Evolutionary conservation across 805 yeast species (phyloP).

Genomic region (Schwanniomyces sp.): DNA sequence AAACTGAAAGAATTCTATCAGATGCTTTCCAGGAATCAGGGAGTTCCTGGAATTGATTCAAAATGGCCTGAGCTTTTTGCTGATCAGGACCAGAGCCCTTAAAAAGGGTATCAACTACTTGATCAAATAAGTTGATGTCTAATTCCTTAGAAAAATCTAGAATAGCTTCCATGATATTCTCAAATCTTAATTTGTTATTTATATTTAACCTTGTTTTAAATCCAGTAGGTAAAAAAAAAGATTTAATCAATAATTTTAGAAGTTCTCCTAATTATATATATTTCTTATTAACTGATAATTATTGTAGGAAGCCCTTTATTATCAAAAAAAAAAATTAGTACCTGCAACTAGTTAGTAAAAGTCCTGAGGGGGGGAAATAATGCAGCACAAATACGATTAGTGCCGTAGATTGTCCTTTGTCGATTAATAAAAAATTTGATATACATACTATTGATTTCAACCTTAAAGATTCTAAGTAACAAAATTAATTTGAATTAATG

Average conservation of each 20-base stretch:
- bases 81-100: conserved; percentile 72
- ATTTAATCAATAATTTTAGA: not conserved
- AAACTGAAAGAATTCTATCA: conserved; percentile 79
- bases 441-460: not conserved
- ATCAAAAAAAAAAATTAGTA: not conserved
- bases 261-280: not conserved
- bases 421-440: too few species aligned
- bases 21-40: conserved; percentile 96
- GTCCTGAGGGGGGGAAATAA: not conserved
- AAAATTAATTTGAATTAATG: not conserved
- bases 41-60: conserved; percentile 85
- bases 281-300: not conserved
- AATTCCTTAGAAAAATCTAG: conserved; percentile 84
- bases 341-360: not conserved
- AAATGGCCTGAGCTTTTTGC: conserved; percentile 66
- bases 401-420: not conserved
- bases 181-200: not conserved
- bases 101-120: conserved; percentile 82
- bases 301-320: not conserved
- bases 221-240: not conserved
- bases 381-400: not conserved
- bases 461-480: not conserved
- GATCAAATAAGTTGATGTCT: conserved; percentile 77
- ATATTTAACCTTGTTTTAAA: not conserved
- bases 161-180: conserved; percentile 68